Evolutionary conservation across 768 basidiomycete genomes (phyloP), one percentile per base, ranked within the genome.

Genomic region (Suillus subalutaceus): DNA sequence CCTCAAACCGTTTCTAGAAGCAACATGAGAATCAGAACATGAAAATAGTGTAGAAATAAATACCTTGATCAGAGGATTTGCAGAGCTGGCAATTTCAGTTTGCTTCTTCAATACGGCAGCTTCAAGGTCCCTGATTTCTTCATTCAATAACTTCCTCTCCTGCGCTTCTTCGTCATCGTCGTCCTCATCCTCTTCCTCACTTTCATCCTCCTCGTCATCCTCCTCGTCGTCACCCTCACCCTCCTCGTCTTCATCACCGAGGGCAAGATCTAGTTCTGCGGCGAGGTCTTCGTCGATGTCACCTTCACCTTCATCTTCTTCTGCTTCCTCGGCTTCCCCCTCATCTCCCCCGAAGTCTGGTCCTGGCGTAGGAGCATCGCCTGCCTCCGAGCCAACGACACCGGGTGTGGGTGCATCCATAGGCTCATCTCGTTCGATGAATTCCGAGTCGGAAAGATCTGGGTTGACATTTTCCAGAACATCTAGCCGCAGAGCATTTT

Each of bases 381-480:
- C 90, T 1, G 80, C 78, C 66, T 92, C 91, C 23, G 89, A 90
- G 41, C 88, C 81, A n/a, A 69, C 74, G 35, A 85, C 87, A n/a
- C 89, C 88, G 1, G 91, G 92, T 1, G 90, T 92, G 8, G 88
- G 85, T 61, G 90, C 87, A 30, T 91, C 82, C 3, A 88, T 79
- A 35, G 85, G 81, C 40, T 77, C 77, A 32, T 90, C 90, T 20
- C 84, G 86, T 66, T 92, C 91, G 32, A 93, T 82, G 65, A 93
- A 93, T 73, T 96, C 94, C 4, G 93, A 93, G 73, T 95, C 94
- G 13, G 94, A 94, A 13, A 94, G 80, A 73, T 95, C 93, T 1
- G 93, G 94, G 74, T 95, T 95, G 58, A 94, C 92, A 72, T 95
- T 93, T 44, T 97, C 94, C 50, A 96, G 85, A 13, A 94, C 85